phyloP scores from a whole-genome alignment of 129 eudicot species.

The Silybum marianum region DNA sequence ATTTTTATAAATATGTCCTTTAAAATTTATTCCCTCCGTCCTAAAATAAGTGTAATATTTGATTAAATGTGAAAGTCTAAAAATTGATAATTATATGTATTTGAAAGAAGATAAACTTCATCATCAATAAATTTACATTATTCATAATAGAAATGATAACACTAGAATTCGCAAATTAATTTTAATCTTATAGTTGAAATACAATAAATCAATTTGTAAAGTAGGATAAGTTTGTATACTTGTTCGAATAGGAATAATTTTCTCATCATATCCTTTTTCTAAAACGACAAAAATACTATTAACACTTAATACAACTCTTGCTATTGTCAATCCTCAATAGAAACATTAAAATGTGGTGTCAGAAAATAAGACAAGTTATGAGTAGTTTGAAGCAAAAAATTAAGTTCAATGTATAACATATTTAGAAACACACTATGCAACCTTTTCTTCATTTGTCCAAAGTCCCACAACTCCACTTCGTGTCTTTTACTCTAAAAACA shows the following conservation, averaged over 20 bases:
- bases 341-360: not conserved
- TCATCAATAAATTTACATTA: not conserved
- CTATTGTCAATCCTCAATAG: not conserved
- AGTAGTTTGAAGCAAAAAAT: not conserved
- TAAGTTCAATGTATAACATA: not conserved
- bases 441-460: not conserved
- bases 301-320: not conserved
- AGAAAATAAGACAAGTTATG: not conserved
- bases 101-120: too few relatives aligned
- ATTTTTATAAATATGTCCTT: too few relatives aligned
- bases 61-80: not conserved
- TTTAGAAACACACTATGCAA: not conserved
- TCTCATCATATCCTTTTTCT: not conserved
- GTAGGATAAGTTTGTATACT: not conserved
- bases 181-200: not conserved
- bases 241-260: not conserved
- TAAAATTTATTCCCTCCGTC: too few relatives aligned
- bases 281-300: not conserved
- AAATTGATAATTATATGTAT: not conserved
- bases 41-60: too few relatives aligned
- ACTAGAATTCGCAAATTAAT: not conserved
- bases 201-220: not conserved
- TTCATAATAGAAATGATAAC: not conserved
- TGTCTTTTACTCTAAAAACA: not conserved
- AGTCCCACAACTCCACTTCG: not conserved